Evolutionary conservation across 768 basidiomycete species (phyloP), one percentile per base, ranked within the genome.

Genomic region (Kwoniella heveanensis): DNA sequence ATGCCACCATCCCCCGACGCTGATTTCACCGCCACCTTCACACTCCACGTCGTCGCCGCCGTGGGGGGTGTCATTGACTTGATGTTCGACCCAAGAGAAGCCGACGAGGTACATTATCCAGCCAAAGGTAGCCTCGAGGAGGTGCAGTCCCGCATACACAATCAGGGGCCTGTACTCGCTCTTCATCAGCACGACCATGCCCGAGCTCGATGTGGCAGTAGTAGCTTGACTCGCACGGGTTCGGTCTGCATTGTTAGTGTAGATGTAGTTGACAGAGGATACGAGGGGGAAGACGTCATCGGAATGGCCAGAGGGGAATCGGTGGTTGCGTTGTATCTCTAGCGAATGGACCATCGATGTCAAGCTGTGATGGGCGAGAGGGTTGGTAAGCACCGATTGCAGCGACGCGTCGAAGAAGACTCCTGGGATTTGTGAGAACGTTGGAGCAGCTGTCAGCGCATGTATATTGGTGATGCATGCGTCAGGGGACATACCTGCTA

Each of bases 401-500:
- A 67, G 39, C 6, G 65, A 19, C 1, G 17, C 21, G 22, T 57
- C 29, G 60, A 67, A 62, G 60, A 62, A 62, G 3, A 57, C 49
- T 15, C 49, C 65, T 67, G 48, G 1, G 1, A 24, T n/a, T 6
- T 46, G 47, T 13, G 50, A 27, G 25, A 36, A 46, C 32, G 54
- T 7, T n/a, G 6, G 32, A 2, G 36, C n/a, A 21, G 54, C 26
- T 39, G 32, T 55, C 22, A 32, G 46, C 22, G 19, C 8, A 19
- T 22, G 22, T 47, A 47, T 8, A 19, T n/a, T n/a, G n/a, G n/a
- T n/a, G n/a, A n/a, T n/a, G n/a, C n/a, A n/a, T n/a, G n/a, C n/a
- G n/a, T n/a, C n/a, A n/a, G n/a, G n/a, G n/a, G n/a, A 62, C 65
- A 13, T 44, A 67, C 65, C 60, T 24, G 60, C 30, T 4, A 67